Conservation (phyloP, 164 flowering plant genomes). For the Berberis thunbergii region DNA sequence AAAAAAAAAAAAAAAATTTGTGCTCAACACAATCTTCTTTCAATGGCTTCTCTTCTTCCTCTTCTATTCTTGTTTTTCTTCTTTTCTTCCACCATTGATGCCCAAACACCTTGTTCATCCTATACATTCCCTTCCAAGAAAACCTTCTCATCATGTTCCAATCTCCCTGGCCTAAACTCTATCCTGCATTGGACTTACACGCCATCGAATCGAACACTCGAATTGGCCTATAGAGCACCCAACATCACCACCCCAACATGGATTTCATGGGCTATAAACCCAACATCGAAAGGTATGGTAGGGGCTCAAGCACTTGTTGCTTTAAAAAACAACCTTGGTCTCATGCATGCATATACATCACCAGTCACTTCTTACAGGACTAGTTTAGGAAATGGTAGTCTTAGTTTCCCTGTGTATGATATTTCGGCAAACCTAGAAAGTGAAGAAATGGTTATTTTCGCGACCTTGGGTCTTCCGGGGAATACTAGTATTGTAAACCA, state of each 20-base stretch:
- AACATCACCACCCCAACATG: slow-evolving; percentile 12
- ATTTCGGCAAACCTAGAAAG: slow-evolving; percentile 18
- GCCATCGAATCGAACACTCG: slow-evolving; percentile 6
- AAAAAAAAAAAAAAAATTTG: too few species aligned
- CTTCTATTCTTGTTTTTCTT: too few species aligned
- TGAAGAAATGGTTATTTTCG: slow-evolving; percentile 39
- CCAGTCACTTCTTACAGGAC: slow-evolving; percentile 11
- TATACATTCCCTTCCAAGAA: too few species aligned
- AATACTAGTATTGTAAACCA: slow-evolving; percentile 23
- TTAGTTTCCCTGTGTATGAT: slow-evolving; percentile 31
- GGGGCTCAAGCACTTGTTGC: slow-evolving; percentile 55
- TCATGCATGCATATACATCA: slow-evolving; percentile 28
- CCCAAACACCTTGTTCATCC: too few species aligned
- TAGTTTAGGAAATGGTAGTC: slow-evolving; percentile 7
- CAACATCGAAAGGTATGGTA: slow-evolving; percentile 17
- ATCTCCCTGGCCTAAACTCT: slow-evolving; percentile 19
- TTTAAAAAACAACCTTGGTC: slow-evolving; percentile 14
- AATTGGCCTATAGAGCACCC: slow-evolving; percentile 22
- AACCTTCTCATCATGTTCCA: slow-evolving; percentile 12
- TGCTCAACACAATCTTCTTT: too few species aligned
- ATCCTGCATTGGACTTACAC: slow-evolving; percentile 31
- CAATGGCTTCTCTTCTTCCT: too few species aligned
- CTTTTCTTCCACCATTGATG: too few species aligned
- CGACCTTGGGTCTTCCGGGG: slow-evolving; percentile 26
- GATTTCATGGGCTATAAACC: slow-evolving; percentile 4